Base-by-base conservation (phyloP, 805 yeast species). In the Jamesozyma piceae region DNA sequence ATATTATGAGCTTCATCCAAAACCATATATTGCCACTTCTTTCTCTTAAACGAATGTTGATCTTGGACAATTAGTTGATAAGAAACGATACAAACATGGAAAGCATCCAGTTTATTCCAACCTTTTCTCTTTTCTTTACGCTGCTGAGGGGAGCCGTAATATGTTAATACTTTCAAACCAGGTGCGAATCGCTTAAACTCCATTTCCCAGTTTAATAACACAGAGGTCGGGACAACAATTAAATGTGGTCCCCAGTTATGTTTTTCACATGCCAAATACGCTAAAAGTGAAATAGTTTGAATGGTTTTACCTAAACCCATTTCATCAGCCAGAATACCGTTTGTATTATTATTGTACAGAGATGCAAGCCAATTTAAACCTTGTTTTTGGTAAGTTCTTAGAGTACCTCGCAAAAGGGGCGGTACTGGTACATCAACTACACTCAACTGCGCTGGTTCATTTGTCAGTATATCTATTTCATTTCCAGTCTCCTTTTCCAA, bases 241-340 rank as follows among this genome's bases (percentile, higher is more conserved):
- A 92, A 68, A 67, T 92, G 99, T 0, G 98, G 99, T 0, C 98
- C 98, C 99, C 99, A 92, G 15, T 82, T 76, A 45, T 85, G 83
- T 55, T 89, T 89, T 53, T 82, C 95, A 54, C 96, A 87, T 0
- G 99, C 98, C 41, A 92, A 67, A 60, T 89, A 89, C 0, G 94
- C 72, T 17, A 92, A 65, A 34, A 92, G 64, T 0, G 97, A 77
- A 41, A 92, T 92, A 0, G 98, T 92, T 60, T 92, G 99, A 45
- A 92, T 90, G 0, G 99, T 92, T 60, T 92, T 92, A 51, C 94
- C 98, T 34, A 92, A 72, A 43, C 99, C 99, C 99, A 92, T 92
- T 60, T 92, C 99, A 63, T 92, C 99, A 1, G 99, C 99, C 37
- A 92, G 71, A 40, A 92, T 92, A 49, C 99, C 98, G 61, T 92